A percentile compares a stretch with the other conserved stretches of the same genome.
These are phyloP conservation scores for Fraxinus quadrangulata DNA, from an alignment of 257 asterid species.

Conservation along the genomic window DNA sequence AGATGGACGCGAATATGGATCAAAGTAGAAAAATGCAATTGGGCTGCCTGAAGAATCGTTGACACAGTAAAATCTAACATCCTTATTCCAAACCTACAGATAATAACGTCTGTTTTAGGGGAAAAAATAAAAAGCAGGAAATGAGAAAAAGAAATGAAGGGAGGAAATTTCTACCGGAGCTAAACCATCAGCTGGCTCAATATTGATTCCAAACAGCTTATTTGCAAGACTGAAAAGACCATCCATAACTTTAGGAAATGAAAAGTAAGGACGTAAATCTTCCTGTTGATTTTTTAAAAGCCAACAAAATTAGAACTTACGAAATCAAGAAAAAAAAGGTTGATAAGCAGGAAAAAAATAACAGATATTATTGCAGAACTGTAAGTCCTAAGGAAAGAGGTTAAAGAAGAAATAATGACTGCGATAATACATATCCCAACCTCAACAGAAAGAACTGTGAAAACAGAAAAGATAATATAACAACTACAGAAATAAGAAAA, in stretches of 20 bases:
- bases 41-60: conserved; percentile 82
- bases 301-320: conserved; percentile 23
- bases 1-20: conserved; percentile 98
- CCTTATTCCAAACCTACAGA: conserved; percentile 86
- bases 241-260: conserved; percentile 95
- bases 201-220: conserved; percentile 67
- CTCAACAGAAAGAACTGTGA: conserved; percentile 1
- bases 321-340: background rate
- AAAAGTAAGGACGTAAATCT: conserved; percentile 94
- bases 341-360: background rate
- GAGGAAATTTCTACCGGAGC: conserved; percentile 68
- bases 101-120: conserved; percentile 16
- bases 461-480: background rate
- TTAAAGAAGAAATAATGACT: conserved; percentile 9
- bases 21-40: conserved; percentile 85
- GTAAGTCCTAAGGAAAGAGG: background rate
- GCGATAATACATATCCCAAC: conserved; percentile 3
- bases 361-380: background rate
- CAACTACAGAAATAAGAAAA: conserved; percentile 7
- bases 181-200: conserved; percentile 83
- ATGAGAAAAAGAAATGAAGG: conserved; percentile 15
- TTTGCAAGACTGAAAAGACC: conserved; percentile 89
- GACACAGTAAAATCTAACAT: conserved; percentile 84
- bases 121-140: conserved; percentile 14
- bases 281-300: conserved; percentile 59